A percentile compares a stretch with the other conserved stretches of the same genome.
These are phyloP conservation scores for Suillus ampliporus DNA, from an alignment of 768 basidiomycete species.

Conservation along the genomic window DNA sequence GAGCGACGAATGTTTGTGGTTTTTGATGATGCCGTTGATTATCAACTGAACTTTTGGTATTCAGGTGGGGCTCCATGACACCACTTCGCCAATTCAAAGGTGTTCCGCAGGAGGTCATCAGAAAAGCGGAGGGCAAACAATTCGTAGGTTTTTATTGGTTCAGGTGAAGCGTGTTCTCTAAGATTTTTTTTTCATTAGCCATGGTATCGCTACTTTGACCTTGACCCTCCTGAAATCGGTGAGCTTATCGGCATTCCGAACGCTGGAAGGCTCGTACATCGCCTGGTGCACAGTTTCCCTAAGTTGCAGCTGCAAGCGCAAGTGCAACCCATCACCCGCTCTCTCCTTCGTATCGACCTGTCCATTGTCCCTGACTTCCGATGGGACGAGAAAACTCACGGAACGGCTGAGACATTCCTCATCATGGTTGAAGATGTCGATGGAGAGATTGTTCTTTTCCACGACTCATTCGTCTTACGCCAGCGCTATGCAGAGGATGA, in stretches of 20 bases:
- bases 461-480: slow-evolving; percentile 90
- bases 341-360: slow-evolving; percentile 89
- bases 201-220: slow-evolving; percentile 97
- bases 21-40: not conserved
- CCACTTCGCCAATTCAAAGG: slow-evolving; percentile 95
- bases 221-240: slow-evolving; percentile 90
- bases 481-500: slow-evolving; percentile 93
- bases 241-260: slow-evolving; percentile 95
- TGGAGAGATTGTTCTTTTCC: slow-evolving; percentile 95
- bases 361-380: slow-evolving; percentile 97
- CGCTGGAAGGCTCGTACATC: slow-evolving; percentile 89
- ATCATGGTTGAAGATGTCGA: slow-evolving; percentile 97
- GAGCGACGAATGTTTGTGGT: slow-evolving; percentile 75
- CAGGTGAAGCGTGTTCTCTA: not conserved
- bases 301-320: slow-evolving; percentile 95
- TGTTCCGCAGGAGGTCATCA: slow-evolving; percentile 81
- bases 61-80: slow-evolving; percentile 97
- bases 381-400: slow-evolving; percentile 96
- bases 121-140: slow-evolving; percentile 96
- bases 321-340: slow-evolving; percentile 95
- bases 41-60: slow-evolving; percentile 10
- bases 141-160: slow-evolving; percentile 62
- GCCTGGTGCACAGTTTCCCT: slow-evolving; percentile 95
- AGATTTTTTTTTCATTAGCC: slow-evolving; percentile 52
- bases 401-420: slow-evolving; percentile 86